Evolutionary conservation across 176 grass and related monocot species (phyloP), one percentile per base, ranked within the genome.

Genomic region (Saccharum spontaneum): DNA sequence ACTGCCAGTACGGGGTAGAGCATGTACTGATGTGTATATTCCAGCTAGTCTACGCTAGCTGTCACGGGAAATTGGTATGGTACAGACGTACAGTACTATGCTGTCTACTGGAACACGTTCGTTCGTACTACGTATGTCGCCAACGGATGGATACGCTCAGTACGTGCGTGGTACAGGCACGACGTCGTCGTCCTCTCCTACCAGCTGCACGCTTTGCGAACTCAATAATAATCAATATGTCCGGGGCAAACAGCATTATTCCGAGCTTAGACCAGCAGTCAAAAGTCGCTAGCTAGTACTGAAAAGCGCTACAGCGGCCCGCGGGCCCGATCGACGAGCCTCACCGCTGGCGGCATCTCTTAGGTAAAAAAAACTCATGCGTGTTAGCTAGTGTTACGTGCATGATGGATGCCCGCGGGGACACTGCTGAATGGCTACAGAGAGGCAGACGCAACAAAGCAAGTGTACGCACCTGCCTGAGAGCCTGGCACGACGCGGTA

Each of bases 231-330:
- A 16, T 18, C 49, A 52, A 2, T 52, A 3, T 48, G 46, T 48
- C 15, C 39, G 60, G 49, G 30, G 80, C 76, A 84, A 83, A 80
- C 62, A 61, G 70, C 81, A 76, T 87, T 41, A 82, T 77, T 82
- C 88, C 54, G 9, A 50, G 71, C 67, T 41, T 76, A 84, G 87
- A 89, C 87, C 59, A 24, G 4, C 43, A 73, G 71, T 48, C 89
- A 75, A 90, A 90, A 84, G 84, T 79, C 39, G 40, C 48, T 73
- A 3, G 40, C 48, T 73, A 3, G 54, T 22, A 48, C 84, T 79
- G 74, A 82, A 90, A 85, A 66, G 46, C 79, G 44, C n/a, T 22
- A 57, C 44, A 78, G 68, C 23, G 46, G 50, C 37, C 67, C 44
- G 69, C 69, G 30, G 80, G 84, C 36, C 80, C 78, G 2, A 61